Conservation (phyloP, 768 basidiomycete species). For the Tremella yokohamensis region DNA sequence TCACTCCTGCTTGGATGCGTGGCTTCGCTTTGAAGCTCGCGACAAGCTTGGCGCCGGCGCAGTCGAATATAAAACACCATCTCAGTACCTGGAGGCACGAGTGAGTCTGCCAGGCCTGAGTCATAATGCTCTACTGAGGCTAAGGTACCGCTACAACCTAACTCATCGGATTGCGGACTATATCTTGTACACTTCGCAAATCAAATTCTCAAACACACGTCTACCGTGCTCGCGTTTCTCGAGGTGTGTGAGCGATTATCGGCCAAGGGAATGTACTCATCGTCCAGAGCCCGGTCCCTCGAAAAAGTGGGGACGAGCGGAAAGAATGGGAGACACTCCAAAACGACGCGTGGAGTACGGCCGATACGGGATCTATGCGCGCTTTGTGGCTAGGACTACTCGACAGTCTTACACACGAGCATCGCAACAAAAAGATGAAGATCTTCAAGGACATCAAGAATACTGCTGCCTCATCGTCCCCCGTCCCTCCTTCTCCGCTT, state of each 20-base stretch:
- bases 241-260: conserved; percentile 21
- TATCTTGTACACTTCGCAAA: conserved; percentile 84
- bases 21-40: conserved; percentile 71
- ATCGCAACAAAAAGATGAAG: not conserved
- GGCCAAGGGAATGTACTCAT: not conserved
- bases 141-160: conserved; percentile 82
- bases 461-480: no score
- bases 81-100: conserved; percentile 57
- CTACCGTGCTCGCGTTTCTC: conserved; percentile 57
- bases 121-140: not conserved
- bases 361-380: conserved; percentile 6
- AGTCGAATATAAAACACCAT: conserved; percentile 29
- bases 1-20: conserved; percentile 60
- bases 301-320: not conserved
- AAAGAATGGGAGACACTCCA: not conserved
- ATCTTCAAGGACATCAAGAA: no score
- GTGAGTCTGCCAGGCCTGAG: conserved; percentile 52
- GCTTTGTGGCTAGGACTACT: conserved; percentile 3
- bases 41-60: conserved; percentile 60
- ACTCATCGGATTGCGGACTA: conserved; percentile 87
- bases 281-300: not conserved
- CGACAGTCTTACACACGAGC: conserved; percentile 8
- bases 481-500: no score
- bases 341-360: not conserved
- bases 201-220: conserved; percentile 67